Evolutionary conservation across 495 filamentous ascomycete genomes (phyloP), one percentile per base, ranked within the genome.

Genomic region (Tuber calosporum): DNA sequence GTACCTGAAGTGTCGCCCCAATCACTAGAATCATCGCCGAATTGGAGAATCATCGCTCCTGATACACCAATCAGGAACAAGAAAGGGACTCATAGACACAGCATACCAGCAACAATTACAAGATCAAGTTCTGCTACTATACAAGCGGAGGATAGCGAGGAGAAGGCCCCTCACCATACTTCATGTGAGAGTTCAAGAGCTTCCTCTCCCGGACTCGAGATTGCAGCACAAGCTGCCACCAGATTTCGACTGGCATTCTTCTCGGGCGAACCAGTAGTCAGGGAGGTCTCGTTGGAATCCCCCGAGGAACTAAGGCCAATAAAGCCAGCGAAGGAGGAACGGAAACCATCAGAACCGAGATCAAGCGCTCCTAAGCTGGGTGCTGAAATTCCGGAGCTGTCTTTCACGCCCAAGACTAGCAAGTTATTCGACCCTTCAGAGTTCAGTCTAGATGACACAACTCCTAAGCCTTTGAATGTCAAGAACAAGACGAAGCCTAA

Each of bases 391-490:
- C 76, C 76, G 34, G 76, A 78, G 36, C 67, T 78, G 8, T 70
- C 75, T 53, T 78, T 78, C 58, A 77, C 76, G 4, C 76, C 76
- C 68, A 73, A 74, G 45, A 77, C 58, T 62, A 70, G 76, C 53
- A 66, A 40, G 41, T 58, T 73, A 34, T 40, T 76, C 53, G 75
- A 78, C 45, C 73, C 72, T 45, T 69, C 41, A n/a, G 75, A 77
- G 30, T 78, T 78, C 72, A 45, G 38, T 67, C 36, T 78, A 42
- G 73, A 53, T 30, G 76, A 78, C 70, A 78, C 79, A 75, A 79
- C 79, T 66, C 79, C 79, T 62, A 80, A 68, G 68, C 79, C 79
- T 68, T 71, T 80, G 66, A 80, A 73, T 45, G 78, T 77, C 71
- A 48, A 71, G 62, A 80, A 80, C 39, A 80, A 80, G 72, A 74